Base-by-base conservation (phyloP, 2,329 filamentous ascomycete genomes). In the Parasarocladium wereldwijsianum region DNA sequence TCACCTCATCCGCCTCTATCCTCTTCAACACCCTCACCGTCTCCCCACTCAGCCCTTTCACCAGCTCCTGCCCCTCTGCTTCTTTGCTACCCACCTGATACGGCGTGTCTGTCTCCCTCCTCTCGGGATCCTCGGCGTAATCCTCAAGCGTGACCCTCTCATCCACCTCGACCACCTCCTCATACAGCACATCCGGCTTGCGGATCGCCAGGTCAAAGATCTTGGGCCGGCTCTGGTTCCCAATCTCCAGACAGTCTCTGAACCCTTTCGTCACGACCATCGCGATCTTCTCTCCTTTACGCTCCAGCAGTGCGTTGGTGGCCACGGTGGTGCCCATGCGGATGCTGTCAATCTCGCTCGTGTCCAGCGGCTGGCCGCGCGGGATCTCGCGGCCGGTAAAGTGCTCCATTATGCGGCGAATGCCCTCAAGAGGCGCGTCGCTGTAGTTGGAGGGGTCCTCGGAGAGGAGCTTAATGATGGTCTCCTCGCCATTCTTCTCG, bases 301-400 rank as follows among this genome's bases (percentile, higher is more conserved):
- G 65, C 53, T 94, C 86, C 3, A 94, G 64, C 33, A 94, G 56
- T 0, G 86, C 86, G 51, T 94, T 94, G 1, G 86, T 94, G 8
- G 86, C 86, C 9, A 94, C 85, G 0, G 86, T 94, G 2, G 86
- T 94, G 25, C 86, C 86, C 86, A 94, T 94, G 27, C 86, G 77
- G 49, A 94, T 93, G 32, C 80, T 85, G 42, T 90, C 82, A 42
- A 94, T 92, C 45, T 75, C 58, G 12, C 74, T 70, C 1, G 85
- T 93, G 50, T 93, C 84, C 7, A 93, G 60, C 1, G 79, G 61
- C 47, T 85, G 63, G 16, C 83, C 84, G 27, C 85, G 74, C 4
- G 82, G 81, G 25, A 92, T 85, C 4, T 87, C 76, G 34, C 67
- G 65, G 32, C 67, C 65, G 3, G 75, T 71, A 51, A 92, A 92